A percentile compares a stretch with the other conserved stretches of the same genome.
Evolutionary conservation across 371 early-diverging fungal genomes (phyloP).

Genomic region (Capillidium rhysosporum): DNA sequence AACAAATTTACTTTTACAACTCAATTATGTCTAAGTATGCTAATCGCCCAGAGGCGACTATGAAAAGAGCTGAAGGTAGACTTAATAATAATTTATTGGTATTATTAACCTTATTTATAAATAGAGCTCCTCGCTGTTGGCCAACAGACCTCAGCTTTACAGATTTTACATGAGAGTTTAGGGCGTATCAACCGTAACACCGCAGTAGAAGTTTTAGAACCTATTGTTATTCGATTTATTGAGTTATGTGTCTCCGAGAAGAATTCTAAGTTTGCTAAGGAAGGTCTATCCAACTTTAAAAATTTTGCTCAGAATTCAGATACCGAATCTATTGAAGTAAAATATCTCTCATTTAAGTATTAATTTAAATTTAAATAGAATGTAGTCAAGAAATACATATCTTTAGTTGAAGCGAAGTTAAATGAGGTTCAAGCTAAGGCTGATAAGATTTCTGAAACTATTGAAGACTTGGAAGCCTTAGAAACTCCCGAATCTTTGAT

Average conservation of each 20-base stretch:
- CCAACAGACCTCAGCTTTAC: constrained; percentile 68
- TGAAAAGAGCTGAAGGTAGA: constrained; percentile 6
- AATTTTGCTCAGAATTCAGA: constrained; percentile 83
- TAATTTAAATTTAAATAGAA: constrained; percentile 14
- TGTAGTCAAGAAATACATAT: constrained; percentile 72
- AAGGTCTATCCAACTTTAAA: constrained; percentile 89
- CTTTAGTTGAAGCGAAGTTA: constrained; percentile 69
- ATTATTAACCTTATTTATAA: not conserved
- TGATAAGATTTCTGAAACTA: constrained; percentile 60
- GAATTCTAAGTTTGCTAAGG: constrained; percentile 82
- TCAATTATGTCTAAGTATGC: not conserved
- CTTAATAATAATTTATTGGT: not conserved
- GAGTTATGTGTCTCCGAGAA: constrained; percentile 76
- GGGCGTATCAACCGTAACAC: constrained; percentile 68
- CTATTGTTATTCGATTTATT: constrained; percentile 80
- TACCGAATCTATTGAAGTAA: not conserved
- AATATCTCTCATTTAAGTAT: not conserved
- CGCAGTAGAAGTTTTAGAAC: constrained; percentile 61
- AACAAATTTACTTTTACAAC: no score
- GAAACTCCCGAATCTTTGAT: constrained; percentile 95
- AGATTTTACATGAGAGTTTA: constrained; percentile 76
- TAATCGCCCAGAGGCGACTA: not conserved
- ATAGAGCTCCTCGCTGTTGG: constrained; percentile 82
- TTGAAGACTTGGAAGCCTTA: constrained; percentile 88
- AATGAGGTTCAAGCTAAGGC: constrained; percentile 81